Evolutionary conservation across 768 basidiomycete genomes (phyloP).

Genomic region (Suillus hirtellus): DNA sequence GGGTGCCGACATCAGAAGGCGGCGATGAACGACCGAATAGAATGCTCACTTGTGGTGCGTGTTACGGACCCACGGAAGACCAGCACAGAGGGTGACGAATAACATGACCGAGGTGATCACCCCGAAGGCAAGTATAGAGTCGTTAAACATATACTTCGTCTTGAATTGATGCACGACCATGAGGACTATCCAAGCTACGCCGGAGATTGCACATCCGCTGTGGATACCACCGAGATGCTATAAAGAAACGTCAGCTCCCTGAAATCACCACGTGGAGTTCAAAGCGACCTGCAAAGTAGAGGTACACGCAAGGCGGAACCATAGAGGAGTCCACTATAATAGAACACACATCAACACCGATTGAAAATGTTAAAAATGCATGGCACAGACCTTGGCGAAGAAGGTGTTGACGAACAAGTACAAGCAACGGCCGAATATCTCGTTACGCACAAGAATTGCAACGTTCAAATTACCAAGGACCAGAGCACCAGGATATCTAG

Average conservation of each 20-base stretch:
- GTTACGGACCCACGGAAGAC: slow-evolving; percentile 80
- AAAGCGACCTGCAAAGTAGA: slow-evolving; percentile 61
- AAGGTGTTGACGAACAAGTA: slow-evolving; percentile 70
- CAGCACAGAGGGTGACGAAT: slow-evolving; percentile 59
- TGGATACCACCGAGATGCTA: slow-evolving; percentile 82
- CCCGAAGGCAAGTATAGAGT: slow-evolving; percentile 61
- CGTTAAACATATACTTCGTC: slow-evolving; percentile 47
- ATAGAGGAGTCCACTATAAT: slow-evolving; percentile 67
- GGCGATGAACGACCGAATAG: background rate
- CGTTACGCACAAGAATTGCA: slow-evolving; percentile 78
- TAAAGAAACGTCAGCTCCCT: slow-evolving; percentile 13
- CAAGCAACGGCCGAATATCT: slow-evolving; percentile 73
- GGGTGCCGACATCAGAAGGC: slow-evolving; percentile 5
- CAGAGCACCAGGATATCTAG: slow-evolving; percentile 65
- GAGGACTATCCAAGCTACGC: slow-evolving; percentile 67
- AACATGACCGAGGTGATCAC: slow-evolving; percentile 58
- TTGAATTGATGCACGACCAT: slow-evolving; percentile 60
- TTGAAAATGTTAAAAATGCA: background rate
- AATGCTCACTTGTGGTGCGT: slow-evolving; percentile 72
- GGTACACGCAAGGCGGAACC: slow-evolving; percentile 71
- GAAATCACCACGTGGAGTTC: background rate
- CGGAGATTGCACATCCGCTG: slow-evolving; percentile 71
- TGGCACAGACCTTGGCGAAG: slow-evolving; percentile 62
- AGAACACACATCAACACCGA: background rate
- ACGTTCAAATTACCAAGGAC: slow-evolving; percentile 73